Evolutionary conservation across 1,284 basidiomycete genomes (phyloP), one percentile per base, ranked within the genome.

Genomic region (Marasmius oreades): DNA sequence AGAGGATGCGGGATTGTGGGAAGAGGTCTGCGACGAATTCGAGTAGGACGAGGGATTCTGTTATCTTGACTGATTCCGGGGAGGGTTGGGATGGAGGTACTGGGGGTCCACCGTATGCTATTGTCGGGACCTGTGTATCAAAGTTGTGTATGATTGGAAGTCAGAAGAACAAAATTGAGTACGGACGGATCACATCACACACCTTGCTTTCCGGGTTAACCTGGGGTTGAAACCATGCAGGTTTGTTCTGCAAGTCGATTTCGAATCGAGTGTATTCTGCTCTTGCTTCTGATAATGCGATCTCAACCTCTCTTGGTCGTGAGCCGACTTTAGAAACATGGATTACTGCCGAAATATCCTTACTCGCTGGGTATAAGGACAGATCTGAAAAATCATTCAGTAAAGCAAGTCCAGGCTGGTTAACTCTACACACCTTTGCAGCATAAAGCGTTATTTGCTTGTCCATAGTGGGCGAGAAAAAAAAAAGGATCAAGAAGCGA

Each of bases 171-270:
- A 23, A 24, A 31, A 33, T 22, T 4, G 23, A 34, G 1, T 18
- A 47, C 43, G 11, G 46, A n/a, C 28, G 34, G 8, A 46, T 12
- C 16, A 28, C 14, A 11, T 2, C 8, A 62, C 72, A 42, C 62
- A 83, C 84, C 75, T 87, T 86, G 66, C 79, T 77, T 1, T 79
- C 82, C 1, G 81, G 79, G 68, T 88, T 88, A 36, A 88, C 76
- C 58, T 80, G 74, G 0, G 77, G 73, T 0, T 78, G 76, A 65
- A 84, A 86, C 85, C 84, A 85, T 51, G 73, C 75, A 0, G 86
- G 86, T 70, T 87, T 88, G 72, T 85, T 81, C 60, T 65, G 55
- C 28, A 87, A 67, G 62, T 88, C 79, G 55, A 88, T 79, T 60
- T 81, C 73, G 60, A 73, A 82, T 28, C 72, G 65, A 26, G 74